Conservation (phyloP, 805 yeast genomes). For the Ogataea thermomethanolica region DNA sequence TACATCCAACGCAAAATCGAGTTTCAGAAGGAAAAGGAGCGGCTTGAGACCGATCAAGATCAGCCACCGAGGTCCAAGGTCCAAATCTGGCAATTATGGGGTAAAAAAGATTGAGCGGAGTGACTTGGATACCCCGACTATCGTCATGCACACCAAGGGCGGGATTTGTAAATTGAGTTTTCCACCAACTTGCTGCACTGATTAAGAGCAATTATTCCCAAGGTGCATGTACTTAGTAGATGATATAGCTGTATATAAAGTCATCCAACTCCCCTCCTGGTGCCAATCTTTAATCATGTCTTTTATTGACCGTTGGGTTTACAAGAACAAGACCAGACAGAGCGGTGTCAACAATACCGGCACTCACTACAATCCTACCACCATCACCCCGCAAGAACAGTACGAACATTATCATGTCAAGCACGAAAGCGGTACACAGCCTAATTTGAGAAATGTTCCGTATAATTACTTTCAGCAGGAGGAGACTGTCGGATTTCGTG, state of each 20-base stretch:
- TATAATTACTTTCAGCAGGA: slow-evolving; percentile 21
- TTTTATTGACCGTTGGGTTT: slow-evolving; percentile 35
- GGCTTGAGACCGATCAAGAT: slow-evolving; percentile 4
- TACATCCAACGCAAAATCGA: slow-evolving; percentile 56
- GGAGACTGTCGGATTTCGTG: slow-evolving; percentile 4
- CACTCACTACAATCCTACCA: slow-evolving; percentile 17
- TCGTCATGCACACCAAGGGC: too few relatives aligned
- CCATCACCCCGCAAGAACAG: slow-evolving; percentile 13
- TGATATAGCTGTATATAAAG: slow-evolving; percentile 3
- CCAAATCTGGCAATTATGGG: slow-evolving; percentile 12
- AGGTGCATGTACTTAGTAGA: slow-evolving; percentile 1
- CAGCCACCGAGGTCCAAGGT: slow-evolving; percentile 6
- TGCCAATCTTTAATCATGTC: slow-evolving; percentile 22
- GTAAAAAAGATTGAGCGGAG: slow-evolving; percentile 5
- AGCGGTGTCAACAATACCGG: slow-evolving; percentile 28
- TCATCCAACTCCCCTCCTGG: neutral
- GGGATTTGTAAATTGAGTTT: slow-evolving; percentile 1
- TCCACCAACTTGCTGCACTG: slow-evolving; percentile 7
- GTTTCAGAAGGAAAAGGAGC: slow-evolving; percentile 29
- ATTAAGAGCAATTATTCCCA: slow-evolving; percentile 2
- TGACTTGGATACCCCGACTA: neutral
- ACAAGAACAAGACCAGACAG: slow-evolving; percentile 20
- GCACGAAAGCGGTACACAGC: slow-evolving; percentile 17
- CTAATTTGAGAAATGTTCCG: slow-evolving; percentile 32
- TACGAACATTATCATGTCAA: slow-evolving; percentile 8